phyloP scores from a whole-genome alignment of 768 basidiomycete genomes.

The Boletellus ananiceps region DNA sequence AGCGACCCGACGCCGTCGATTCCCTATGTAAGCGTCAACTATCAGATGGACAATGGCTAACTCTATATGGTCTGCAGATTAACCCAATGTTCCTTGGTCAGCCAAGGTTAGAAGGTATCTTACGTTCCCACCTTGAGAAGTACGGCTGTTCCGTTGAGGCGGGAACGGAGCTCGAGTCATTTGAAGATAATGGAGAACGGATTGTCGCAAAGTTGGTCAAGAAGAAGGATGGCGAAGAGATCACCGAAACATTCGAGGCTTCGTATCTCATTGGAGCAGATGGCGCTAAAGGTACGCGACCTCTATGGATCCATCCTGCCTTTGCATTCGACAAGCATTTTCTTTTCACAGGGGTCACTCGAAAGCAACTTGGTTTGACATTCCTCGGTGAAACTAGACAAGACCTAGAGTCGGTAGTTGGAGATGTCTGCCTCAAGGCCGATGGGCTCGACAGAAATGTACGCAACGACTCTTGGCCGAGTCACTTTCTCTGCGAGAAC shows the following conservation, averaged over 20 bases:
- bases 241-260: slow-evolving; percentile 23
- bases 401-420: slow-evolving; percentile 26
- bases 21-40: slow-evolving; percentile 22
- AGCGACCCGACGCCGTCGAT: slow-evolving; percentile 22
- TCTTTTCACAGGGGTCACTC: slow-evolving; percentile 26
- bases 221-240: slow-evolving; percentile 18
- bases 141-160: slow-evolving; percentile 35
- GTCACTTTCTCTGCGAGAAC: no score
- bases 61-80: slow-evolving; percentile 1
- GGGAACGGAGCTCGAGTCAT: slow-evolving; percentile 41
- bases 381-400: slow-evolving; percentile 40
- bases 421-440: slow-evolving; percentile 32
- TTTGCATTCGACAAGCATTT: no score
- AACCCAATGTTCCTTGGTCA: slow-evolving; percentile 21
- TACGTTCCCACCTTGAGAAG: slow-evolving; percentile 17
- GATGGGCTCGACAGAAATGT: slow-evolving; percentile 30
- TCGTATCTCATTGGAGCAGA: slow-evolving; percentile 40
- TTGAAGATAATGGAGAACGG: slow-evolving; percentile 34
- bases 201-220: slow-evolving; percentile 36
- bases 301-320: no score
- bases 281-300: slow-evolving; percentile 30
- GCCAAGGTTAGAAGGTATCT: slow-evolving; percentile 26
- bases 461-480: not conserved
- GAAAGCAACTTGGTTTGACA: slow-evolving; percentile 38
- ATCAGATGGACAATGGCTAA: not conserved